Evolutionary conservation across 352 stramenopile genomes (phyloP).

Genomic region (Phytophthora megakarya): DNA sequence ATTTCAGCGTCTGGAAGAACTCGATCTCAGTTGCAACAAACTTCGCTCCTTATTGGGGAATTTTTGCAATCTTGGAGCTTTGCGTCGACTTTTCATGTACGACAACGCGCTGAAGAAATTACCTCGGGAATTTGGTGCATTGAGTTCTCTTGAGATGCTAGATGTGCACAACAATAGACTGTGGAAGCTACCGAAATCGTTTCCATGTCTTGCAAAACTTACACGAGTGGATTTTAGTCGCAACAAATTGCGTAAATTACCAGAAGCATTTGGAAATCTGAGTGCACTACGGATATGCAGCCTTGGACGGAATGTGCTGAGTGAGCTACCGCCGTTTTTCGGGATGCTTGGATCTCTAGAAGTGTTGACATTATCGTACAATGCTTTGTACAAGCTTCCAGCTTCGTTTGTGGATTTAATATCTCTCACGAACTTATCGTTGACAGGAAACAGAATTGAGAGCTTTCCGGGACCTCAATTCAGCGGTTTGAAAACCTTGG

Average conservation of each 20-base stretch:
- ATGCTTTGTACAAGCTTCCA: slow-evolving; percentile 50
- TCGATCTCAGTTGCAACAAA: slow-evolving; percentile 55
- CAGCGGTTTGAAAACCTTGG: slow-evolving; percentile 20
- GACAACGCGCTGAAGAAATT: slow-evolving; percentile 40
- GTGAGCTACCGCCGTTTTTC: slow-evolving; percentile 47
- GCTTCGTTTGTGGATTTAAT: slow-evolving; percentile 43
- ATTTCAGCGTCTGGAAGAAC: slow-evolving; percentile 35
- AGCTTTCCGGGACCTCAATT: slow-evolving; percentile 39
- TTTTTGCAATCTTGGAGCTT: slow-evolving; percentile 49
- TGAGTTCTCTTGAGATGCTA: slow-evolving; percentile 41
- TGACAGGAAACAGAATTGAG: slow-evolving; percentile 56
- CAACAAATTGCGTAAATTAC: slow-evolving; percentile 52
- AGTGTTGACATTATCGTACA: slow-evolving; percentile 43
- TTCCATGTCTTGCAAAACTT: slow-evolving; percentile 46
- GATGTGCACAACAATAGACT: slow-evolving; percentile 51
- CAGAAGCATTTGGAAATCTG: slow-evolving; percentile 55
- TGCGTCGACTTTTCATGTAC: slow-evolving; percentile 48
- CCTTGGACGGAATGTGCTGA: slow-evolving; percentile 42
- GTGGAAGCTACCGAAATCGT: slow-evolving; percentile 49
- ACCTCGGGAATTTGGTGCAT: slow-evolving; percentile 48
- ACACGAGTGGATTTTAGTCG: slow-evolving; percentile 44
- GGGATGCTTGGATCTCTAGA: slow-evolving; percentile 36
- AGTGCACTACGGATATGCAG: slow-evolving; percentile 43
- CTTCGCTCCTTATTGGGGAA: slow-evolving; percentile 53
- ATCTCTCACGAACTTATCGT: slow-evolving; percentile 43